Evolutionary conservation across 192 early-diverging fungal species (phyloP), one percentile per base, ranked within the genome.

Genomic region (Lunasporangiospora selenospora): DNA sequence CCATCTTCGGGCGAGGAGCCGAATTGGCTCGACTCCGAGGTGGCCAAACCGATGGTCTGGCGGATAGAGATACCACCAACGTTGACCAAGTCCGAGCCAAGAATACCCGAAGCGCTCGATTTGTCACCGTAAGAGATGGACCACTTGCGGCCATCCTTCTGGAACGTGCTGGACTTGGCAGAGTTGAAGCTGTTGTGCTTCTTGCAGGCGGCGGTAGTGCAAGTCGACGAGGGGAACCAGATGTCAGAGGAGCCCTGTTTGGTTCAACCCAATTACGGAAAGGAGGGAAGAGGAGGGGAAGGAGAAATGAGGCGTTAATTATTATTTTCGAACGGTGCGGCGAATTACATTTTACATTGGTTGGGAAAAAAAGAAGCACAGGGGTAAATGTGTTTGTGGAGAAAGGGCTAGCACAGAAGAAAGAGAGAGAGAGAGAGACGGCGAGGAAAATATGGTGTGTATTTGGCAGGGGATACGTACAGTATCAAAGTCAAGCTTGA

Each of bases 11-110:
- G 81, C 40, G 85, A 88, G 13, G 65, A 61, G 23, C 75, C 73
- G 53, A 88, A 90, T 9, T 77, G 76, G 13, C 70, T 60, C 2
- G 87, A 88, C 46, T 84, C 84, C 21, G 65, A 80, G 48, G 79
- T 84, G n/a, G 87, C 89, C 7, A 89, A 57, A 10, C 84, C 87
- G 44, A 90, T 85, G 9, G 80, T 80, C 43, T 90, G 89, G 33
- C 83, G 77, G 44, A 90, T 82, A 8, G 67, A 67, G 54, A 90
- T 61, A 26, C 83, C 84, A 4, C 89, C 89, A 24, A 90, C 76
- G 2, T 53, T 81, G 37, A 90, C 83, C 10, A 82, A 85, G 39
- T 90, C 89, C 40, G 44, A 33, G 26, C 58, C 77, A 29, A 77
- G 51, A 29, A 67, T 55, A 52, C 82, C 82, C 16, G 58, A 66